Conservation (phyloP, 2,329 filamentous ascomycete species). For the Diaporthe sp. region DNA sequence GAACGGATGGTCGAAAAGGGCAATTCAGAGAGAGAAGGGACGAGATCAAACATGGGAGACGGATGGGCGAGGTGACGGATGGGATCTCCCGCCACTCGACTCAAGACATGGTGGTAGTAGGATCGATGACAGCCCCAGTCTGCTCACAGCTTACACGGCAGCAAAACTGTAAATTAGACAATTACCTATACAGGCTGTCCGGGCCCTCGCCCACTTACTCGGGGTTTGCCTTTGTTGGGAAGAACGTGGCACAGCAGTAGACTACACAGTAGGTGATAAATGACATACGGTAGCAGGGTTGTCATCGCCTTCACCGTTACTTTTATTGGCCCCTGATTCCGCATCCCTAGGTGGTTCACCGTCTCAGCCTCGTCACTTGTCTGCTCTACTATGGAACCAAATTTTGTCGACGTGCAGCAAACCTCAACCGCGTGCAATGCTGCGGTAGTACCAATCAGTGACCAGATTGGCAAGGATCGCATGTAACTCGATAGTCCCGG, state of each 20-base stretch:
- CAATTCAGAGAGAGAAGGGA: slow-evolving; percentile 6
- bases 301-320: slow-evolving; percentile 6
- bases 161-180: slow-evolving; percentile 9
- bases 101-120: slow-evolving; percentile 16
- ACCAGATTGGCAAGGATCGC: not conserved
- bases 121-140: not conserved
- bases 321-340: slow-evolving; percentile 1
- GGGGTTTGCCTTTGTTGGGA: slow-evolving; percentile 15
- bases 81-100: not conserved
- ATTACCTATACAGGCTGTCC: not conserved
- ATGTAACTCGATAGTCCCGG: not conserved
- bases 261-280: not conserved
- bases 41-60: not conserved
- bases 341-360: too few species aligned
- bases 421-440: not conserved
- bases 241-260: slow-evolving; percentile 12
- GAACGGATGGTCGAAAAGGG: slow-evolving; percentile 11
- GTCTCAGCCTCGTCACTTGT: slow-evolving; percentile 4
- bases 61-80: not conserved
- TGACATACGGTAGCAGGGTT: not conserved
- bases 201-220: slow-evolving; percentile 10
- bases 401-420: not conserved
- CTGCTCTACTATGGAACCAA: not conserved
- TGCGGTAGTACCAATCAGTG: not conserved
- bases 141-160: not conserved